Base-by-base conservation (phyloP, 2,329 filamentous ascomycete species). In the Mycosphaerella sp. region DNA sequence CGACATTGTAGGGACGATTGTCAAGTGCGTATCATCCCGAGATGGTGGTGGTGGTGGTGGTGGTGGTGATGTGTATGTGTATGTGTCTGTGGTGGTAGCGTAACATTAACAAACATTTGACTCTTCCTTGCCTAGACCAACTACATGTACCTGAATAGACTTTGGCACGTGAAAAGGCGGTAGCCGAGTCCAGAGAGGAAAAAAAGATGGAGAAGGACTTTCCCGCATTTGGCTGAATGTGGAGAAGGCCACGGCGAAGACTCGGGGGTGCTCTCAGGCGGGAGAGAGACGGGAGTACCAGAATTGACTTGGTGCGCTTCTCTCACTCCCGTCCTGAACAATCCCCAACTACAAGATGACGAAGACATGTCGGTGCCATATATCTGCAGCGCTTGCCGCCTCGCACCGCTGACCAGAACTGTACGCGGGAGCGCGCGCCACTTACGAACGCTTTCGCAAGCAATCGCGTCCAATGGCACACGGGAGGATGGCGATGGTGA, bases 1-100 rank as follows among this genome's bases (percentile, higher is more conserved):
- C 10, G 91, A 87, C 92, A 97, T 97, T 47, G 31, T 61, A 17
- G 56, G 51, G 49, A 38, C 49, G n/a, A 7, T 12, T 9, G 2
- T 47, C 48, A 55, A 23, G 29, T 3, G 14, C 29, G 46, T 48
- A 56, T 49, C 55, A 59, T 58, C 9, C 14, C 21, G 40, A 38
- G 34, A 11, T 11, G 12, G 34, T 38, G 34, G 12, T 11, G 21
- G 21, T 21, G 21, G 21, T 21, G 21, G 21, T 21, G 21, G 21
- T 21, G 21, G 14, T 17, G 14, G 14, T 17, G 14, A 17, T 17
- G 14, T 17, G 14, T 17, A 36, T 21, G 21, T 21, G 26, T 29
- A 7, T 7, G 26, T 7, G 26, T 6, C 26, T 29, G 26, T 29
- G 26, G 26, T 29, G 26, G 26, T 29, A 29, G 26, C 26, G 26